These are phyloP conservation scores for Suillus variegatus DNA, from an alignment of 768 basidiomycete genomes.

Conservation along the genomic window DNA sequence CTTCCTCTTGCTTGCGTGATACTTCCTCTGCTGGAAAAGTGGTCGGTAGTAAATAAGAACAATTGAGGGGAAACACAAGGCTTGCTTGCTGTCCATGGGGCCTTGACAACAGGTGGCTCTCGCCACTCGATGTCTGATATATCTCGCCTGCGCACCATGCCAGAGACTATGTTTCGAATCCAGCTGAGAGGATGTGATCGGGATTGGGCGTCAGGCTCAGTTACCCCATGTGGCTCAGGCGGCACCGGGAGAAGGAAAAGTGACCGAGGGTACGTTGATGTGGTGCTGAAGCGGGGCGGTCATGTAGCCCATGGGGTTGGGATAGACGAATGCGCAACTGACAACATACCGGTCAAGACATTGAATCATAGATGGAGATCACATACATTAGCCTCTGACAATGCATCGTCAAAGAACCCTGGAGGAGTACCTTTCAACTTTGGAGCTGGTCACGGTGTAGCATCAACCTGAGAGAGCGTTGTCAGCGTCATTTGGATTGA, in stretches of 20 bases:
- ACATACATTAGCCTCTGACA: background rate
- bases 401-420: background rate
- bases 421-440: background rate
- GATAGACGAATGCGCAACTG: background rate
- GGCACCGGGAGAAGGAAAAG: background rate
- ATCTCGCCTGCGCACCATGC: background rate
- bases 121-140: background rate
- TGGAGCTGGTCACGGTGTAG: background rate
- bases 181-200: background rate
- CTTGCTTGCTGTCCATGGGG: background rate
- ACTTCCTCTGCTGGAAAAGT: background rate
- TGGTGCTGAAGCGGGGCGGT: background rate
- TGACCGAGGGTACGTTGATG: background rate
- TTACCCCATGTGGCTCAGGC: background rate
- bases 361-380: background rate
- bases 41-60: background rate
- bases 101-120: background rate
- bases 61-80: background rate
- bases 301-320: background rate
- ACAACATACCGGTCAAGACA: background rate
- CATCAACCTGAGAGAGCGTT: background rate
- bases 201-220: background rate
- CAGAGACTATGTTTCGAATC: background rate
- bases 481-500: background rate
- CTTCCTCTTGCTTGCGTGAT: background rate